Evolutionary conservation across 1,139 yeast species (phyloP).

Genomic region (Candida glucosophila): DNA sequence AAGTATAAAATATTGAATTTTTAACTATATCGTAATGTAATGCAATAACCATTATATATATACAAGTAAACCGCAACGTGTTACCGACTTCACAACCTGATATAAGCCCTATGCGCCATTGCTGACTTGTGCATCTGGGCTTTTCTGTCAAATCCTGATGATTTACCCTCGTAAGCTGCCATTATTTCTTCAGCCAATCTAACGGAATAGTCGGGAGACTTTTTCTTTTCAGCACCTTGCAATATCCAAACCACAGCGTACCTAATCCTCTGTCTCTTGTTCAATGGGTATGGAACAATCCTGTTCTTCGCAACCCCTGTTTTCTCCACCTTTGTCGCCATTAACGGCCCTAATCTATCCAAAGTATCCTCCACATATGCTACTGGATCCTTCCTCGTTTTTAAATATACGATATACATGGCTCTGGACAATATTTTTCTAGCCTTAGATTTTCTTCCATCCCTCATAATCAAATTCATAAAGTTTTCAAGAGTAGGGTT

Average conservation of each 20-base stretch:
- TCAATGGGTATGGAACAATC: conserved; percentile 76
- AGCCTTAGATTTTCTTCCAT: conserved; percentile 83
- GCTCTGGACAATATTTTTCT: conserved; percentile 70
- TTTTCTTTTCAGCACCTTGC: conserved; percentile 75
- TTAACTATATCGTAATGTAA: no score
- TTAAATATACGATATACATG: conserved; percentile 67
- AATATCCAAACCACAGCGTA: conserved; percentile 86
- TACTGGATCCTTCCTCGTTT: conserved; percentile 70
- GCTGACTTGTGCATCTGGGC: conserved; percentile 80
- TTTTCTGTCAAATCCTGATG: conserved; percentile 79
- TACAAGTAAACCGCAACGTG: no score
- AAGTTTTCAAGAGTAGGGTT: conserved; percentile 73
- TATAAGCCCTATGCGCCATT: conserved; percentile 70
- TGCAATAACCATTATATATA: no score
- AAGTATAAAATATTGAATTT: no score
- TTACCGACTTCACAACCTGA: conserved; percentile 33
- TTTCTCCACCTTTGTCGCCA: conserved; percentile 67
- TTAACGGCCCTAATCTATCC: conserved; percentile 79
- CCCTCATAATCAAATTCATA: conserved; percentile 83
- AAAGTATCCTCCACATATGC: conserved; percentile 63
- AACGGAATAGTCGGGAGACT: conserved; percentile 74
- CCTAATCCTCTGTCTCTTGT: conserved; percentile 74
- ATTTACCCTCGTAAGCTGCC: conserved; percentile 67
- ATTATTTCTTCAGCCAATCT: conserved; percentile 86
- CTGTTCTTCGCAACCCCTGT: conserved; percentile 82